Base-by-base conservation (phyloP, 2,329 filamentous ascomycete species). In the Shiraia bambusicola region DNA sequence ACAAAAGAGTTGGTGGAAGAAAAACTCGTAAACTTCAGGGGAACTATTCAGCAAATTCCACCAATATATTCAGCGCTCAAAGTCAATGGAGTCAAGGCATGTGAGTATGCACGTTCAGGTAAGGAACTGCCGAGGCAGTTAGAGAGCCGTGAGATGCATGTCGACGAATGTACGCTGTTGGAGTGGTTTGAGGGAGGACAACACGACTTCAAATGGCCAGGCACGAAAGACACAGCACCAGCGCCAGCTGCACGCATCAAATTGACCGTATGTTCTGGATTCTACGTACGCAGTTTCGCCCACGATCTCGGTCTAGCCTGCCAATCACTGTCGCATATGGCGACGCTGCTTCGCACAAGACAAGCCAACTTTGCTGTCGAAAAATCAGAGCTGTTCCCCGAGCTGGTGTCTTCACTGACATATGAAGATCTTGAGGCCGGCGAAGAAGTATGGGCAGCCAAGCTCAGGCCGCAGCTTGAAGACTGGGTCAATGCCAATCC, bases 201-300 rank as follows among this genome's bases (percentile, higher is more conserved):
- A 19, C 58, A 63, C 15, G 25, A 35, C 1, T 58, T 56, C 16
- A 22, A 28, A 8, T 51, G 45, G 24, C 51, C 49, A 2, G 47
- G 45, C 4, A 45, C 49, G 6, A 6, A 39, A 5, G n/a, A 17
- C 6, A 42, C 47, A 1, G 47, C 49, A n/a, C 19, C 38, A 22
- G 50, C 41, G 10, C 58, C 60, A 4, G 59, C 56, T 4, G 60
- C 35, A 2, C 48, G 44, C 10, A 51, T 64, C 2, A 37, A 44
- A 9, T 49, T 65, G 2, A 60, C 48, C 1, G 62, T 65, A 0
- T 57, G 45, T 22, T 63, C 60, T 9, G 62, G 62, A 0, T 65
- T 65, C 44, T 65, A 65, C 17, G 62, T 65, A 1, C 54, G 62
- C 7, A 65, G 62, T 42, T 65, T 65, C 19, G 61, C 58, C 16